Conservation (phyloP, 306 rosid genomes). For the Vigna unguiculata region DNA sequence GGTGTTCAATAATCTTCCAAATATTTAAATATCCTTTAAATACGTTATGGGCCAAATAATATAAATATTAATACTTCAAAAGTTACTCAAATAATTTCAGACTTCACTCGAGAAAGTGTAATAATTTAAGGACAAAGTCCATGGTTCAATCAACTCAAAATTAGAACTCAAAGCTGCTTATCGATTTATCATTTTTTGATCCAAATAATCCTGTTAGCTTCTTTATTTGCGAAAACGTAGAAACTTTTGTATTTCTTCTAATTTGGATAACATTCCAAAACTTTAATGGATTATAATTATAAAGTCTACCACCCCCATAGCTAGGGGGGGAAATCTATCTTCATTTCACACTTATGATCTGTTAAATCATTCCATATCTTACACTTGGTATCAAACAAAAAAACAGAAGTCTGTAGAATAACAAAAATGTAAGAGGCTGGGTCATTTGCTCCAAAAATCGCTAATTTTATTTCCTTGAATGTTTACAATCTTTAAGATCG, state of each 20-base stretch:
- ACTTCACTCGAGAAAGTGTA: background rate
- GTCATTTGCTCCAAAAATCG: conserved; percentile 16
- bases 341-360: background rate
- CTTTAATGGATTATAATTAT: background rate
- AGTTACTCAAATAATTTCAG: background rate
- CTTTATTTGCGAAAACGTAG: too few species aligned
- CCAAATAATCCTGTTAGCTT: too few species aligned
- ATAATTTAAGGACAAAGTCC: background rate
- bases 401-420: background rate
- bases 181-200: too few species aligned
- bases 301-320: background rate
- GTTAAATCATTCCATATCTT: background rate
- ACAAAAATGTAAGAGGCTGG: background rate
- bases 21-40: background rate
- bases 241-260: too few species aligned
- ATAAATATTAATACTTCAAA: background rate
- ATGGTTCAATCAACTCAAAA: background rate
- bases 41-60: background rate
- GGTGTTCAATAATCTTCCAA: background rate
- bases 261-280: background rate
- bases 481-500: conserved; percentile 24
- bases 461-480: conserved; percentile 24
- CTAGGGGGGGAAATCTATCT: background rate
- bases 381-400: background rate
- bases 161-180: too few species aligned